Percentiles rank a stretch among this genome's conserved stretches.
Evolutionary conservation across 345 rosid species (phyloP).

Genomic region (Rhodomyrtus tomentosa): DNA sequence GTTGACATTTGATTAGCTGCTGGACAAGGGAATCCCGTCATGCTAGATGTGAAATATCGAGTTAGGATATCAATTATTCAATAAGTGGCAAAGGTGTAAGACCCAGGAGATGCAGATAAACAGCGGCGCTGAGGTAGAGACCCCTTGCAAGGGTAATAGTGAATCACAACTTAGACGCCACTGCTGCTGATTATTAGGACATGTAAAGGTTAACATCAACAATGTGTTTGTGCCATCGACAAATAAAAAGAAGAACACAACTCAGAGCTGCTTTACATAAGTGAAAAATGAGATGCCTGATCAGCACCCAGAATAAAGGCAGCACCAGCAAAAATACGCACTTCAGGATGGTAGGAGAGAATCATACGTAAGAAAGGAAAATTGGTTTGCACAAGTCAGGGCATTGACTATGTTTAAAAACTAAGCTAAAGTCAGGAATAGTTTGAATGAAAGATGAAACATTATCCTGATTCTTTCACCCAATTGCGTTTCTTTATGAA

Average conservation of each 20-base stretch:
- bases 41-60: not conserved
- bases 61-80: not conserved
- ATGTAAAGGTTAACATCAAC: not conserved
- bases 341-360: not conserved
- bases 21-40: not conserved
- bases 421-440: slow-evolving; percentile 30
- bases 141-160: not conserved
- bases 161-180: not conserved
- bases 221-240: not conserved
- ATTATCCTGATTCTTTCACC: slow-evolving; percentile 58
- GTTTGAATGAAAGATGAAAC: slow-evolving; percentile 64
- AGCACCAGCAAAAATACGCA: not conserved
- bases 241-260: not conserved
- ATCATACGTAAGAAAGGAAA: not conserved
- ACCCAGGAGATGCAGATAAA: not conserved
- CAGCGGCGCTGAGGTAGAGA: not conserved
- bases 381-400: not conserved
- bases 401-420: not conserved
- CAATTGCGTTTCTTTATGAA: slow-evolving; percentile 63
- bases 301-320: not conserved
- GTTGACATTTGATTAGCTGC: not conserved
- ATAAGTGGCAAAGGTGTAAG: not conserved
- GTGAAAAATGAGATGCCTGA: not conserved
- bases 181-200: not conserved
- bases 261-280: not conserved